Percentiles rank a stretch among this genome's conserved stretches.
phyloP scores from a whole-genome alignment of 805 yeast species.

The Kuraishia molischiana region DNA sequence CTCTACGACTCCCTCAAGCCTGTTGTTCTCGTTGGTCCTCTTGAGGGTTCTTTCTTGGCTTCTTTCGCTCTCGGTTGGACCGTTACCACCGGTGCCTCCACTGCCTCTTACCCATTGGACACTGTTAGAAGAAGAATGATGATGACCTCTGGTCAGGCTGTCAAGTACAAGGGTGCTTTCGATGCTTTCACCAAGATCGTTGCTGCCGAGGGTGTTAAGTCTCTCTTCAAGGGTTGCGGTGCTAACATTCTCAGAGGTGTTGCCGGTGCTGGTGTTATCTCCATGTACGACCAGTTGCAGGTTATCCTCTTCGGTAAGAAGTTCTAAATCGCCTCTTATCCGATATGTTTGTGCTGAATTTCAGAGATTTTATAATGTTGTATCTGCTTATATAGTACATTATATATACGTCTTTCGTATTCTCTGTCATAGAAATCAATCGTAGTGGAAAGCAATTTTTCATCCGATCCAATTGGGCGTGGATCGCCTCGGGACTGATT shows the following conservation, averaged over 20 bases:
- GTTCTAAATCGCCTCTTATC: constrained; percentile 67
- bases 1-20: constrained; percentile 95
- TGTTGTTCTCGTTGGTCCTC: constrained; percentile 84
- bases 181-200: constrained; percentile 89
- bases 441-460: no score
- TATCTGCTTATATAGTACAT: no score
- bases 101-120: constrained; percentile 98
- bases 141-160: constrained; percentile 99
- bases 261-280: constrained; percentile 99
- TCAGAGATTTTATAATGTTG: no score
- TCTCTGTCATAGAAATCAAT: no score
- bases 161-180: constrained; percentile 90
- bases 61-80: constrained; percentile 96
- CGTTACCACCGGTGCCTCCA: constrained; percentile 97
- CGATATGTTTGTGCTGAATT: no score
- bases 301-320: constrained; percentile 93
- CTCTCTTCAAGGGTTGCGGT: constrained; percentile 98
- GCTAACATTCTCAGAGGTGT: constrained; percentile 99
- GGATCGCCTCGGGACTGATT: no score
- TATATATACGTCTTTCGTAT: no score
- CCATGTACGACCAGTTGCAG: constrained; percentile 96
- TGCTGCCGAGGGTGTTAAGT: constrained; percentile 88
- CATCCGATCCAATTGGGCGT: no score
- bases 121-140: constrained; percentile 99
- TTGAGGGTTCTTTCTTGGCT: constrained; percentile 91